Base-by-base conservation (phyloP, 129 eudicot genomes). In the Saposhnikovia divaricata region DNA sequence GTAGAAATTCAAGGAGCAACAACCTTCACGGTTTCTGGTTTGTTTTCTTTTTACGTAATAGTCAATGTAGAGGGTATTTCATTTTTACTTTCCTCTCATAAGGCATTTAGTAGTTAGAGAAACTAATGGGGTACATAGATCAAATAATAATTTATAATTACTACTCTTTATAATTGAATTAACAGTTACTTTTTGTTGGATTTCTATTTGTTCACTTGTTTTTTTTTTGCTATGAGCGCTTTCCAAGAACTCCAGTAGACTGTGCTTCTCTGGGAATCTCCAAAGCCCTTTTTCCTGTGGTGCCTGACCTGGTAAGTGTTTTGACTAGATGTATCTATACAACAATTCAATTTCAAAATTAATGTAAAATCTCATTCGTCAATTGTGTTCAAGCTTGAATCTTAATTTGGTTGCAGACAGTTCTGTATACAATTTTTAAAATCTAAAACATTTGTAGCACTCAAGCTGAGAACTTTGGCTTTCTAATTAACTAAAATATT, bases 221-320 rank as follows among this genome's bases (percentile, higher is more conserved):
- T n/a, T n/a, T n/a, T n/a, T n/a, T n/a, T n/a, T n/a, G n/a, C n/a
- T n/a, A n/a, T n/a, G 66, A 25, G 44, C 50, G 23, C 77, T 83
- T 81, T 78, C 46, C 85, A 95, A 97, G 98, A 80, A 92, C 96
- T 66, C 98, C 98, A 43, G 91, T 97, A 25, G 98, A 95, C 81
- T 95, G 98, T 84, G 78, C 96, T 53, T 92, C 97, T 18, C 74
- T 95, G 81, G 97, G 98, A 55, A 73, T 92, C 80, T 90, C 98
- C 19, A 77, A 87, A 80, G 86, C 89, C 40, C 91, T 95, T 28
- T 95, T 92, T 85, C 84, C 97, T 79, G 87, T 85, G 1, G 75
- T 77, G 72, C 98, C 98, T 77, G 97, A 95, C 87, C 84, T 95
- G 94, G 99, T 92, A 92, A 47, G 77, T 84, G 37, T 69, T 79